These are phyloP conservation scores for Coemansia sp. DNA, from an alignment of 192 early-diverging fungal genomes.

Conservation along the genomic window DNA sequence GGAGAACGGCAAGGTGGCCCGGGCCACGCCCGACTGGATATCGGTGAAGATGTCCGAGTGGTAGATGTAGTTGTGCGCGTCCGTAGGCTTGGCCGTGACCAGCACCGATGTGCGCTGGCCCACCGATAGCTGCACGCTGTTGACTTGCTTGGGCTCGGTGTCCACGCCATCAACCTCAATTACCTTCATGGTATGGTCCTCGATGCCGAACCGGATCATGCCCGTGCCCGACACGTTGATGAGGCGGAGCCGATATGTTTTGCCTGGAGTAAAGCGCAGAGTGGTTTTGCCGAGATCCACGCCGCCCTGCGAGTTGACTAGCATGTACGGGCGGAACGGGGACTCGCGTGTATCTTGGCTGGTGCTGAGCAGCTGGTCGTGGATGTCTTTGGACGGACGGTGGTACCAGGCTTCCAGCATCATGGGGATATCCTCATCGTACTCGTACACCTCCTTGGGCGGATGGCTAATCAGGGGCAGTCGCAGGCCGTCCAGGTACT, in stretches of 20 bases:
- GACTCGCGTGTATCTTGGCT: constrained; percentile 20
- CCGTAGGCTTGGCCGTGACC: constrained; percentile 60
- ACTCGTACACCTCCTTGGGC: constrained; percentile 49
- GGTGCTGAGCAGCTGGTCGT: constrained; percentile 55
- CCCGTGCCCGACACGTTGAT: constrained; percentile 70
- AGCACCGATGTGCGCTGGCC: constrained; percentile 80
- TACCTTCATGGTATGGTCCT: constrained; percentile 68
- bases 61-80: constrained; percentile 59
- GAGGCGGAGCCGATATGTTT: constrained; percentile 77
- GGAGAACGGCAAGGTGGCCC: constrained; percentile 24
- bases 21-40: constrained; percentile 31
- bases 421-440: constrained; percentile 64
- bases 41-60: constrained; percentile 62
- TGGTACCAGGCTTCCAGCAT: constrained; percentile 73
- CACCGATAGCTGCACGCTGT: constrained; percentile 56
- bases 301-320: constrained; percentile 57
- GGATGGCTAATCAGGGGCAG: constrained; percentile 65
- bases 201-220: constrained; percentile 71
- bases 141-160: constrained; percentile 51
- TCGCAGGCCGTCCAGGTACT: constrained; percentile 79
- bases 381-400: constrained; percentile 48
- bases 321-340: constrained; percentile 34
- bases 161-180: constrained; percentile 78
- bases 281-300: constrained; percentile 48
- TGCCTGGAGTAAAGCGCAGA: constrained; percentile 63